Evolutionary conservation across 2,329 filamentous ascomycete species (phyloP), one percentile per base, ranked within the genome.

Genomic region (Cryphonectria radicalis): DNA sequence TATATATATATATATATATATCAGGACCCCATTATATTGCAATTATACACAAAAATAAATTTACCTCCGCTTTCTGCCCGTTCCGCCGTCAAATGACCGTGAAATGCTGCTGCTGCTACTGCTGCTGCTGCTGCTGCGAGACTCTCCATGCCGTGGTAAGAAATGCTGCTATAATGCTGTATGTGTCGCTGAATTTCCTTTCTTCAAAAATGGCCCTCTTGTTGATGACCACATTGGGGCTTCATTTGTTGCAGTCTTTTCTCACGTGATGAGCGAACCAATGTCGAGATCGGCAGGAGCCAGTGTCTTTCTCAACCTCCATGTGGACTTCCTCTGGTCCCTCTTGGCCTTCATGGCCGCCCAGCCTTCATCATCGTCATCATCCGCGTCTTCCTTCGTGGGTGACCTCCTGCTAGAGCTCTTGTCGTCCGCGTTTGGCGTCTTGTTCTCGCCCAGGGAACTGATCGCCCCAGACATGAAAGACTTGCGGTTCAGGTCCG

Each of bases 321-420:
- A 92, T 50, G 87, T 74, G n/a, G 87, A 88, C 77, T 86, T 87
- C 82, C 91, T 92, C 83, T 91, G 88, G 70, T 91, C 89, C 71
- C 89, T 84, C 82, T 91, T 91, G 70, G 88, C 88, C 77, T 89
- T 89, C 89, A 92, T 91, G 42, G 89, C 88, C 73, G 88, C 89
- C 90, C 90, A 92, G 22, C 89, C 90, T 76, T 91, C 84, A 68
- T 92, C 90, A 25, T 92, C 89, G 69, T 90, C 88, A 64, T 92
- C 90, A 43, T 91, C 88, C 19, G 82, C 81, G 32, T 81, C 83
- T 40, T 81, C 82, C 14, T 77, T 79, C 5, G 78, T 80, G 1
- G 83, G 78, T 70, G 84, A 81, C 40, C 79, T 79, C 67, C 80
- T 83, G n/a, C n/a, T 32, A 6, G 68, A 43, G 32, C 40, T 70